phyloP scores from a whole-genome alignment of 177 flowering plant genomes.

The Telopea speciosissima region DNA sequence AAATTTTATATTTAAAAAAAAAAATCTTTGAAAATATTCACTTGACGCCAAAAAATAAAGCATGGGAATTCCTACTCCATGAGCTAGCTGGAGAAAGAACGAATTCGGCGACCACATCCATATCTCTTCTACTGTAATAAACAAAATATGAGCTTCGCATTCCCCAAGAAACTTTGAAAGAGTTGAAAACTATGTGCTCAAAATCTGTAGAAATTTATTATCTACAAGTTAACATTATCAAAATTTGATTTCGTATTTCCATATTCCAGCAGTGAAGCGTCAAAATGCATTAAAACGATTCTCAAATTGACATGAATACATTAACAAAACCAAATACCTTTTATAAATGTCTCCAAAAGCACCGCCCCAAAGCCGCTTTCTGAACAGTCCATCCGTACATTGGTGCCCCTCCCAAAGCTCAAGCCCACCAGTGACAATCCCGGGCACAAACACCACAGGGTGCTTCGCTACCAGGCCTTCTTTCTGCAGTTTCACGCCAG shows the following conservation, averaged over 20 bases:
- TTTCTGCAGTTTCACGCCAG: conserved; percentile 73
- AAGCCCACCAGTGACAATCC: conserved; percentile 91
- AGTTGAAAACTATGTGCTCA: not conserved
- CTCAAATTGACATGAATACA: not conserved
- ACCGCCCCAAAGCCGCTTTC: conserved; percentile 87
- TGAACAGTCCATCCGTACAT: conserved; percentile 87
- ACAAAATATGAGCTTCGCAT: not conserved
- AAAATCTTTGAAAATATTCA: not conserved
- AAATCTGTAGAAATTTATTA: not conserved
- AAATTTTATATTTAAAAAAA: too few relatives aligned
- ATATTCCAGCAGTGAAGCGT: not conserved
- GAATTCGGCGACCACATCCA: not conserved
- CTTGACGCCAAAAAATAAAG: not conserved
- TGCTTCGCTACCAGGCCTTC: conserved; percentile 77
- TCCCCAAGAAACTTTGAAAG: not conserved
- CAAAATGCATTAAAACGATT: not conserved
- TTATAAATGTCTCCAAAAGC: conserved; percentile 59
- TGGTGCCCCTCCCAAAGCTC: conserved; percentile 94
- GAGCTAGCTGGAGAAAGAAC: not conserved
- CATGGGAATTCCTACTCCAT: not conserved
- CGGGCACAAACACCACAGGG: conserved; percentile 97
- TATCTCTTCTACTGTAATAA: too few relatives aligned
- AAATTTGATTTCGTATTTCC: not conserved
- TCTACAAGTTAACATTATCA: not conserved
- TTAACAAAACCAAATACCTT: conserved; percentile 15